Percentiles rank a stretch among this genome's conserved stretches.
These are phyloP conservation scores for Lentinus brumalis DNA, from an alignment of 768 basidiomycete species.

Conservation along the genomic window DNA sequence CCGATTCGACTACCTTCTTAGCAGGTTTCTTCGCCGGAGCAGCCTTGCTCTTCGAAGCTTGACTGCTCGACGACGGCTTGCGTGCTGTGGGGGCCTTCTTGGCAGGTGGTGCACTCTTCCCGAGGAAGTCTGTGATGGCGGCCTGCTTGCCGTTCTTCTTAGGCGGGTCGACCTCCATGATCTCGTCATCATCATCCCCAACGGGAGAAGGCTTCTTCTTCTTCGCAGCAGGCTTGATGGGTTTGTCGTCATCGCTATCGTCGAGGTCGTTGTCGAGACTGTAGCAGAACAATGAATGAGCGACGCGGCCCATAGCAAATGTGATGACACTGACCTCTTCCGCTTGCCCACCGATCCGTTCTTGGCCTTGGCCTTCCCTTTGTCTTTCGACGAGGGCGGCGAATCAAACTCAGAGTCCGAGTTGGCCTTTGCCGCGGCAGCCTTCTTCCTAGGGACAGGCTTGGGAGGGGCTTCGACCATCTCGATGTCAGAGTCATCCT, in stretches of 20 bases:
- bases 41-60: conserved; percentile 18
- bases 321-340: conserved; percentile 55
- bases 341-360: conserved; percentile 49
- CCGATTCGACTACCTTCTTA: conserved; percentile 42
- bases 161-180: conserved; percentile 5
- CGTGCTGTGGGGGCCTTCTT: conserved; percentile 38
- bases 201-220: conserved; percentile 42
- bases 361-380: conserved; percentile 50
- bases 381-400: conserved; percentile 28
- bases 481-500: conserved; percentile 49
- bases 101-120: conserved; percentile 40
- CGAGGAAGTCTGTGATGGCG: conserved; percentile 62
- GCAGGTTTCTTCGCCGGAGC: conserved; percentile 51
- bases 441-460: conserved; percentile 41
- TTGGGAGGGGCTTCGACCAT: conserved; percentile 41
- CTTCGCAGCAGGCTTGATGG: conserved; percentile 51
- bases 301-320: not conserved
- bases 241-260: conserved; percentile 42
- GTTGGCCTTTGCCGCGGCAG: conserved; percentile 39
- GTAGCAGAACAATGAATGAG: not conserved
- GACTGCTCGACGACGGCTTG: conserved; percentile 19
- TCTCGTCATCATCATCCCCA: conserved; percentile 20
- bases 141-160: conserved; percentile 34
- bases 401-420: conserved; percentile 48
- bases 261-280: conserved; percentile 42